Percentiles rank a stretch among this genome's conserved stretches.
These are phyloP conservation scores for Penicillium samsonianum DNA, from an alignment of 495 filamentous ascomycete genomes.

Conservation along the genomic window DNA sequence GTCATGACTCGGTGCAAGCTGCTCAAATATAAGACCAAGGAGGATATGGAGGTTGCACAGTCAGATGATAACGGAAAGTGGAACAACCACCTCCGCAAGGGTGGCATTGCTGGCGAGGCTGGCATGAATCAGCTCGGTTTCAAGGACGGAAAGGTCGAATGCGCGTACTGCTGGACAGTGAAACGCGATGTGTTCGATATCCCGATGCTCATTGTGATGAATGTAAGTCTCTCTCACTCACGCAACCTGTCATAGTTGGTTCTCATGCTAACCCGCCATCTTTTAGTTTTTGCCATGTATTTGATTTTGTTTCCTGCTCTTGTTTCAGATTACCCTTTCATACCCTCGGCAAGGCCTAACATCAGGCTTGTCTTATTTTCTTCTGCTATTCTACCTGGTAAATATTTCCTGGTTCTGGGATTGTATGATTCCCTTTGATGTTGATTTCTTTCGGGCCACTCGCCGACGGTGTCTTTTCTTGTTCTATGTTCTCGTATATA, in stretches of 20 bases:
- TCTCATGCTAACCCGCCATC: constrained; percentile 12
- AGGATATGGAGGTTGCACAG: constrained; percentile 52
- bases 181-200: constrained; percentile 98
- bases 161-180: constrained; percentile 94
- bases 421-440: constrained; percentile 34
- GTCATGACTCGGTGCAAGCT: constrained; percentile 83
- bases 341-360: constrained; percentile 22
- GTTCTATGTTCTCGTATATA: constrained; percentile 15
- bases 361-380: constrained; percentile 12
- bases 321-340: constrained; percentile 20
- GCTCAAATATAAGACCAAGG: constrained; percentile 83
- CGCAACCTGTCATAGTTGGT: neutral
- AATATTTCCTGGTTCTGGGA: constrained; percentile 28
- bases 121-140: constrained; percentile 73
- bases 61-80: constrained; percentile 48
- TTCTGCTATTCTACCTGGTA: constrained; percentile 23
- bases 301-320: constrained; percentile 22
- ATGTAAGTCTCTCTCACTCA: constrained; percentile 62
- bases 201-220: constrained; percentile 96
- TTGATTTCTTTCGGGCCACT: constrained; percentile 14
- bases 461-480: neutral
- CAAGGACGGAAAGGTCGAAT: constrained; percentile 89
- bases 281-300: constrained; percentile 50
- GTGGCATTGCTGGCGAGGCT: constrained; percentile 70
- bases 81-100: constrained; percentile 49